These are phyloP conservation scores for Clitocybe nebularis DNA, from an alignment of 1,284 basidiomycete genomes.

Conservation along the genomic window DNA sequence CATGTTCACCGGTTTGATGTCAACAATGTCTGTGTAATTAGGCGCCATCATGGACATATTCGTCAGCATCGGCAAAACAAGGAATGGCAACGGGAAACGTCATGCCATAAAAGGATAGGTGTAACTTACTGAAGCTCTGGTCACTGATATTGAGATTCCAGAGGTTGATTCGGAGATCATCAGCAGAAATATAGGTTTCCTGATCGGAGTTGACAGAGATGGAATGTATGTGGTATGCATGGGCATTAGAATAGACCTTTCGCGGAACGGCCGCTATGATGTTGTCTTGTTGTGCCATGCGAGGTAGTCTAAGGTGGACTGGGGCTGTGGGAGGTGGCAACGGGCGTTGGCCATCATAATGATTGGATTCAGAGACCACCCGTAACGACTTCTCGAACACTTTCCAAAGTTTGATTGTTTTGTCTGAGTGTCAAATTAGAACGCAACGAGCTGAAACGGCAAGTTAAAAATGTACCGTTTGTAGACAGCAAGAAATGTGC, in stretches of 20 bases:
- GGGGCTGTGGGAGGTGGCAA: slow-evolving; percentile 55
- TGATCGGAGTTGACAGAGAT: slow-evolving; percentile 99
- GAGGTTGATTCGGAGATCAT: slow-evolving; percentile 94
- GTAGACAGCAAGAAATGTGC: slow-evolving; percentile 98
- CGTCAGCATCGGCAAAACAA: neutral
- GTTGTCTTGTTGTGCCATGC: slow-evolving; percentile 92
- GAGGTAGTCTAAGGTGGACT: slow-evolving; percentile 74
- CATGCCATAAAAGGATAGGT: neutral
- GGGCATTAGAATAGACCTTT: slow-evolving; percentile 98
- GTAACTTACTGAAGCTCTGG: slow-evolving; percentile 93
- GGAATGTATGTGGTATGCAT: slow-evolving; percentile 99
- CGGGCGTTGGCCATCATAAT: slow-evolving; percentile 74
- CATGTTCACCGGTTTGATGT: slow-evolving; percentile 99
- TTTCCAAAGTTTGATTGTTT: slow-evolving; percentile 99
- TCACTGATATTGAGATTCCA: slow-evolving; percentile 99
- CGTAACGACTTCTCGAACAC: slow-evolving; percentile 98
- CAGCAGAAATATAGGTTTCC: slow-evolving; percentile 98
- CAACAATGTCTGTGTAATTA: slow-evolving; percentile 85
- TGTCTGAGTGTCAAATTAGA: slow-evolving; percentile 59
- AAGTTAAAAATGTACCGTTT: slow-evolving; percentile 60
- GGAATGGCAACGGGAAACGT: neutral
- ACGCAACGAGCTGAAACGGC: slow-evolving; percentile 4
- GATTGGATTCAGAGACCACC: slow-evolving; percentile 96
- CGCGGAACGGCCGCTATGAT: slow-evolving; percentile 98
- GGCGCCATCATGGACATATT: neutral